These are phyloP conservation scores for Dactylis glomerata DNA, from an alignment of 176 grass and related monocot genomes.

Conservation along the genomic window DNA sequence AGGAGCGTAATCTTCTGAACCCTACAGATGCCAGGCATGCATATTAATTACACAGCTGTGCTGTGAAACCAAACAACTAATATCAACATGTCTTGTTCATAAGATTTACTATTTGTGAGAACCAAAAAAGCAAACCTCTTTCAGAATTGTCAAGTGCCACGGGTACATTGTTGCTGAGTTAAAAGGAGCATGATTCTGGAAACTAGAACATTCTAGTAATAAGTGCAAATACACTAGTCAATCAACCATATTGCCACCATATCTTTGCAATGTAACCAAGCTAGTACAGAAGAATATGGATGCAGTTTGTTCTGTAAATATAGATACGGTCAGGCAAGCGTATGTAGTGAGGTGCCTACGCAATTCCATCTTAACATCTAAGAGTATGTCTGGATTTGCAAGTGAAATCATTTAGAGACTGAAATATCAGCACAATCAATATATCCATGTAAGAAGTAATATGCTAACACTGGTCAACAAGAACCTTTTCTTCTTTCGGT, in stretches of 20 bases:
- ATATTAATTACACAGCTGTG: neutral
- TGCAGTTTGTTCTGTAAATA: neutral
- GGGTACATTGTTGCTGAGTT: too few relatives aligned
- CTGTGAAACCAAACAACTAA: neutral
- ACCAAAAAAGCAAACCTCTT: neutral
- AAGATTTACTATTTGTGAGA: neutral
- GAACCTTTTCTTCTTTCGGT: conserved; percentile 53
- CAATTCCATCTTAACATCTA: too few relatives aligned
- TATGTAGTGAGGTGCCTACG: neutral
- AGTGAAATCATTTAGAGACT: neutral
- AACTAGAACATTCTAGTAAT: too few relatives aligned
- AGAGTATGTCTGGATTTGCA: neutral
- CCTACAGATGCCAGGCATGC: conserved; percentile 35
- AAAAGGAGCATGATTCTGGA: too few relatives aligned
- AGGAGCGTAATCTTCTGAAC: conserved; percentile 67
- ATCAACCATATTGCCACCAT: conserved; percentile 8
- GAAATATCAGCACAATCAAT: neutral
- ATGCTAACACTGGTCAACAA: neutral
- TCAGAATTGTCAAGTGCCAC: neutral
- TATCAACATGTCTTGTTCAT: neutral
- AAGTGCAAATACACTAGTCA: neutral
- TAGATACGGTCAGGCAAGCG: neutral
- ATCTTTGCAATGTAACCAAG: neutral
- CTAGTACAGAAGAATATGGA: neutral
- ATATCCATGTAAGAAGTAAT: conserved; percentile 7